Percentiles rank a stretch among this genome's conserved stretches.
Evolutionary conservation across 78 protist genomes (phyloP).

Genomic region (Andalucia godoyi): DNA sequence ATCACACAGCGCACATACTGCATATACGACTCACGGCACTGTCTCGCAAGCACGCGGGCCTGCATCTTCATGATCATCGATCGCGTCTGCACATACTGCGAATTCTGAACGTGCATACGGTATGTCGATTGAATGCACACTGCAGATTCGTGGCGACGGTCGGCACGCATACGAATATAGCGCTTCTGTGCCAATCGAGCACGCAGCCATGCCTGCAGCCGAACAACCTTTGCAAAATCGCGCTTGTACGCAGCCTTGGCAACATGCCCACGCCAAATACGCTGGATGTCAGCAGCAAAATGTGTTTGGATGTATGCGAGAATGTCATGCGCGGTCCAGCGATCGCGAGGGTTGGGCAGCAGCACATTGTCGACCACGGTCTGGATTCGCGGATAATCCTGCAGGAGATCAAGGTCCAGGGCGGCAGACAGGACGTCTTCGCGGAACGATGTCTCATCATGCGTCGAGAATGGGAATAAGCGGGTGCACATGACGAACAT

Average conservation of each 20-base stretch:
- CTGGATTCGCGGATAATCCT: too few relatives aligned
- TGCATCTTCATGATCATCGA: too few relatives aligned
- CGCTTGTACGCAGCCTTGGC: not conserved
- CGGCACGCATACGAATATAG: too few relatives aligned
- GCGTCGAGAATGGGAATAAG: not conserved
- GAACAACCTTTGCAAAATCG: not conserved
- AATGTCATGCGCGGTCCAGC: slow-evolving; percentile 5
- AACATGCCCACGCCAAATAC: not conserved
- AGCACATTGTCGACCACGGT: too few relatives aligned
- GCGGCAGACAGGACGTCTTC: slow-evolving; percentile 14
- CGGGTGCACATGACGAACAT: slow-evolving; percentile 1
- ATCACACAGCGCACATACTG: too few relatives aligned
- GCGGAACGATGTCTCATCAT: not conserved
- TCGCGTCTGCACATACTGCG: too few relatives aligned
- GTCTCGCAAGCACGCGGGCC: too few relatives aligned
- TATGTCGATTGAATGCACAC: too few relatives aligned
- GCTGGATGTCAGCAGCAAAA: slow-evolving; percentile 6
- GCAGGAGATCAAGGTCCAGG: too few relatives aligned
- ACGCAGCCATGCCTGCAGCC: not conserved
- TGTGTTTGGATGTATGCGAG: not conserved
- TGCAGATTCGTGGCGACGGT: too few relatives aligned
- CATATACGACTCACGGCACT: too few relatives aligned
- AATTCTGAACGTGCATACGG: too few relatives aligned
- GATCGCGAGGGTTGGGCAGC: not conserved
- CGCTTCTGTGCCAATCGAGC: slow-evolving; percentile 1